A percentile compares a stretch with the other conserved stretches of the same genome.
Conservation (phyloP, 441 rosid genomes). For the Biscutella laevigata region DNA sequence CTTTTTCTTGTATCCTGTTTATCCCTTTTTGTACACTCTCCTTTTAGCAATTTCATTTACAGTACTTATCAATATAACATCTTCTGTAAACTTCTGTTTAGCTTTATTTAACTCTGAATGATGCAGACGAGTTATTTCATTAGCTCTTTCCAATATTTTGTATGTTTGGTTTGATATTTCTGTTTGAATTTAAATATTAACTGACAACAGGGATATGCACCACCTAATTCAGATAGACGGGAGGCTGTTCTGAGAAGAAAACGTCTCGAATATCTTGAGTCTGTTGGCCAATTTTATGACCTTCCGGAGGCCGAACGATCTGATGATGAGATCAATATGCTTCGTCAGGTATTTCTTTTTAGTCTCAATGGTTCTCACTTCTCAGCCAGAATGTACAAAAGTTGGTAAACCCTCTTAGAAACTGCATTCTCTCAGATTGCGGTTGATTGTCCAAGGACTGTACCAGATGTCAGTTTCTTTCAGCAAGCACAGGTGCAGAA, state of each 20-base stretch:
- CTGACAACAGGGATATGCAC: constrained; percentile 99
- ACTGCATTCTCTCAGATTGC: constrained; percentile 52
- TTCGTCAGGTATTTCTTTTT: constrained; percentile 64
- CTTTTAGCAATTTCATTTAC: neutral
- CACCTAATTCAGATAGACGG: constrained; percentile 99
- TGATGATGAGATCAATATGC: constrained; percentile 94
- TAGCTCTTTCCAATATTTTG: neutral
- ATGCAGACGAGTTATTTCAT: neutral
- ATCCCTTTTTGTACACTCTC: neutral
- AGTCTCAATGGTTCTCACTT: too few relatives aligned
- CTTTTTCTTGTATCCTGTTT: neutral
- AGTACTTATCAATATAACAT: too few relatives aligned
- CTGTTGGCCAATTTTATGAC: constrained; percentile 88
- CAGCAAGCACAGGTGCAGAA: constrained; percentile 94
- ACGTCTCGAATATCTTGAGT: constrained; percentile 92
- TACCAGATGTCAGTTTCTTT: constrained; percentile 90
- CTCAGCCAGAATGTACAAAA: neutral
- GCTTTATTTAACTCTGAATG: constrained; percentile 2
- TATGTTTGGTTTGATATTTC: constrained; percentile 24
- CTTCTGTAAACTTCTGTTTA: neutral
- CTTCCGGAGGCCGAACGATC: constrained; percentile 89
- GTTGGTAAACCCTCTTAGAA: constrained; percentile 12
- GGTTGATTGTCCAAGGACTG: constrained; percentile 97
- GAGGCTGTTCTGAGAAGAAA: constrained; percentile 86
- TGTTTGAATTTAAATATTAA: constrained; percentile 49